Conservation (phyloP, 805 yeast genomes). For the Starmerella cellae region DNA sequence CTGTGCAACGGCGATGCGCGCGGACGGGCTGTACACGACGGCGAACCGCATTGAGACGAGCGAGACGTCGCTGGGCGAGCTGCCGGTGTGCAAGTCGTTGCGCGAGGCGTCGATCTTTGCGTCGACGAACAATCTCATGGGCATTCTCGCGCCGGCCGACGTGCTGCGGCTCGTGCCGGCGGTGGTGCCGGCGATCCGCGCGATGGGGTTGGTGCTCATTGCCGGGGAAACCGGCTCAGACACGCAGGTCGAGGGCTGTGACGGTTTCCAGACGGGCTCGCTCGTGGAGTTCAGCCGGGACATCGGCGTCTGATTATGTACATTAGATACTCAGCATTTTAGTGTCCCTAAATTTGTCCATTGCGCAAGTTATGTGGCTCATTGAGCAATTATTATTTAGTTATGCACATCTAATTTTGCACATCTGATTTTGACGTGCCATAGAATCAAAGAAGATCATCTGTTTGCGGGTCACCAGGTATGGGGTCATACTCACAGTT, state of each 20-base stretch:
- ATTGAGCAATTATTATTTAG: no score
- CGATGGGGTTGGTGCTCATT: constrained; percentile 73
- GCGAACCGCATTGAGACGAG: constrained; percentile 24
- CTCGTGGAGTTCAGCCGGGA: constrained; percentile 40
- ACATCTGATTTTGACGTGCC: no score
- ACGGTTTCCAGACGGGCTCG: constrained; percentile 54
- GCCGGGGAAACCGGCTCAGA: constrained; percentile 28
- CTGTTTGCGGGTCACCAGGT: no score
- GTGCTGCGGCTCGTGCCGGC: constrained; percentile 62
- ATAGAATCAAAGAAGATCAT: no score
- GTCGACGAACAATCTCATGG: constrained; percentile 67
- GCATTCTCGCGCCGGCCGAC: constrained; percentile 63
- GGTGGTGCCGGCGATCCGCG: constrained; percentile 57
- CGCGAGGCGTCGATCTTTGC: constrained; percentile 77
- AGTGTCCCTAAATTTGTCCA: no score
- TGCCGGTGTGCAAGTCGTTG: constrained; percentile 38
- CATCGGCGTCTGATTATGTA: no score
- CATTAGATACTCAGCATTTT: no score
- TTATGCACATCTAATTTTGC: no score
- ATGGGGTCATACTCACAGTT: no score
- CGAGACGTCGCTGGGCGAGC: constrained; percentile 22
- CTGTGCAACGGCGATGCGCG: constrained; percentile 40
- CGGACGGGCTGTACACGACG: constrained; percentile 21
- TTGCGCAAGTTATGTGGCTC: no score
- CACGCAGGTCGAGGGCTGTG: constrained; percentile 31